Base-by-base conservation (phyloP, 345 rosid species). In the Euphorbia peplus region DNA sequence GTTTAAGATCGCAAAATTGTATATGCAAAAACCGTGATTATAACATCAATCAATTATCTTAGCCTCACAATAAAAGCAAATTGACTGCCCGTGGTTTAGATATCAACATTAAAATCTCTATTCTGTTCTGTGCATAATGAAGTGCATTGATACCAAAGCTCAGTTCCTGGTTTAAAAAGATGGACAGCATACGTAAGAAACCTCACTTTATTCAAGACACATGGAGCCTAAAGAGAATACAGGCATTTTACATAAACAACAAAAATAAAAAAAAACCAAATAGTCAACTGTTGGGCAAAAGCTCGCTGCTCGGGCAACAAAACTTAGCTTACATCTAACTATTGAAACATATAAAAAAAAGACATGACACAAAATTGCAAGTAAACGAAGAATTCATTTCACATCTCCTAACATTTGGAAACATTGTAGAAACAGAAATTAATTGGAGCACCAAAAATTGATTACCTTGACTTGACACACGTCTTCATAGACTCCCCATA, bases 401-500 rank as follows among this genome's bases (percentile, higher is more conserved):
- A 60, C 12, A 10, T 6, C 57, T 19, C 26, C 26, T 24, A 15
- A 26, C 2, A 35, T 12, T 60, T 19, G 24, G 24, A 8, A 8
- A 22, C 56, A 22, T 18, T 4, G 62, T 51, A 39, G 18, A 29
- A 54, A 30, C 12, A 63, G 63, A 51, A 55, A 7, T n/a, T 1
- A 52, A 0, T 14, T 48, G 29, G 16, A 58, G 1, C 15, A 18
- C 16, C 2, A 47, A 12, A n/a, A 21, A 30, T 3, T 16, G 11
- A 3, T 24, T 71, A 73, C 76, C 71, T 73, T 19, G 62, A 41
- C 25, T 59, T 60, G 15, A 48, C 42, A 28, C 32, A 52, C 8
- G 60, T 37, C 54, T 60, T 66, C 32, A 7, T 59, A 25, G 76
- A 73, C 41, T 59, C 57, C 29, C 71, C 71, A 41, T 74, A 85